Evolutionary conservation across 306 rosid species (phyloP).

Genomic region (Urtica urens): DNA sequence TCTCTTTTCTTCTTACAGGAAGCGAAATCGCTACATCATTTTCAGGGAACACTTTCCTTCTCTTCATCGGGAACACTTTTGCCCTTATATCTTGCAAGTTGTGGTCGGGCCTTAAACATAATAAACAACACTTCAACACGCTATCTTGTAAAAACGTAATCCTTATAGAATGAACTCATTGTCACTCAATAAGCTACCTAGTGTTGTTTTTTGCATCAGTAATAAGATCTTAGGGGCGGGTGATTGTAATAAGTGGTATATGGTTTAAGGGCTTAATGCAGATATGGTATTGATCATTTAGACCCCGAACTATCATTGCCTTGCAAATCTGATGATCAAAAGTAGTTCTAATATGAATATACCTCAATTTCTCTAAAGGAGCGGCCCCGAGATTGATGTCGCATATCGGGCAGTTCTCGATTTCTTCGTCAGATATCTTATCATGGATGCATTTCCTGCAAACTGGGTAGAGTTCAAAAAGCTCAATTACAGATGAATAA

Average conservation of each 20-base stretch:
- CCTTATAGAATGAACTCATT: no score
- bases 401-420: conserved; percentile 66
- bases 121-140: conserved; percentile 10
- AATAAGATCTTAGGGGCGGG: no score
- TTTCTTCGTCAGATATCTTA: conserved; percentile 47
- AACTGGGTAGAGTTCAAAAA: conserved; percentile 35
- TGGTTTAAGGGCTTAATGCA: no score
- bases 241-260: no score
- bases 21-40: conserved; percentile 33
- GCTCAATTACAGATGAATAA: conserved; percentile 10
- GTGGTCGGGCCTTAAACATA: conserved; percentile 75
- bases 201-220: no score
- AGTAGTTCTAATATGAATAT: no score
- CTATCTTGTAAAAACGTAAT: no score
- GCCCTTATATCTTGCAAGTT: conserved; percentile 76
- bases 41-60: conserved; percentile 60
- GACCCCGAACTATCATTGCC: no score
- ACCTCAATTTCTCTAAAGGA: conserved; percentile 71
- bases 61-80: conserved; percentile 65
- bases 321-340: no score
- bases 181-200: no score
- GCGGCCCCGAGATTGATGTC: conserved; percentile 42
- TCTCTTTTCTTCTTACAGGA: conserved; percentile 83
- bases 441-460: conserved; percentile 78
- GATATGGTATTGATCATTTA: no score